These are phyloP conservation scores for Wickerhamiella vanderwaltii DNA, from an alignment of 805 yeast species.

Conservation along the genomic window DNA sequence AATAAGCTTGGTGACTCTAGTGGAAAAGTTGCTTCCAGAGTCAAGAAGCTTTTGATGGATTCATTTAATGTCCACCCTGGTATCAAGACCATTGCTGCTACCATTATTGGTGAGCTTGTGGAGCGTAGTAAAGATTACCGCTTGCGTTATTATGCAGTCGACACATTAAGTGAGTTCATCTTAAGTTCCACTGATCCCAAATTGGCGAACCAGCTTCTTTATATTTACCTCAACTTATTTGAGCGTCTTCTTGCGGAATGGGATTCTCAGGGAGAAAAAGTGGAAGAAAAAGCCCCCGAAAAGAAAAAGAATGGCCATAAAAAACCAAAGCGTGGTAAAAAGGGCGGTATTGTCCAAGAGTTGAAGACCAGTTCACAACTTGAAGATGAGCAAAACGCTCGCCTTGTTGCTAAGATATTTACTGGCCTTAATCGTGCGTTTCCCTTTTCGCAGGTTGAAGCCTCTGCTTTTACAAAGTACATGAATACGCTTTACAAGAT, in stretches of 20 bases:
- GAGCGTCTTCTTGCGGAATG: slow-evolving; percentile 68
- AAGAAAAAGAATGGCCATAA: slow-evolving; percentile 47
- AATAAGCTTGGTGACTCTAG: slow-evolving; percentile 91
- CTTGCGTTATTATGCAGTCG: slow-evolving; percentile 73
- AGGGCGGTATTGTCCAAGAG: slow-evolving; percentile 46
- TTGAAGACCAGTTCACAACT: slow-evolving; percentile 24
- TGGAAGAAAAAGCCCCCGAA: slow-evolving; percentile 29
- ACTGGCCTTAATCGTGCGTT: slow-evolving; percentile 94
- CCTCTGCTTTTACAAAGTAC: slow-evolving; percentile 56
- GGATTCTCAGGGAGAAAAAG: slow-evolving; percentile 37
- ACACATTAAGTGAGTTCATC: slow-evolving; percentile 87
- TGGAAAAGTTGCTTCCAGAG: slow-evolving; percentile 77
- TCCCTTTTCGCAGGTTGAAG: slow-evolving; percentile 71
- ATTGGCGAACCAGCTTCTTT: slow-evolving; percentile 73
- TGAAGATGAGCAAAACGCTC: slow-evolving; percentile 64
- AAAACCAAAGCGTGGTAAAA: slow-evolving; percentile 64
- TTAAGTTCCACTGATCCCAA: slow-evolving; percentile 62
- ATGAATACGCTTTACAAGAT: slow-evolving; percentile 75
- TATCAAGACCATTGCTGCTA: slow-evolving; percentile 74
- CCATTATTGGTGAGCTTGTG: slow-evolving; percentile 67
- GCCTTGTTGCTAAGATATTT: slow-evolving; percentile 75
- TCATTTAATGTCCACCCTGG: slow-evolving; percentile 89
- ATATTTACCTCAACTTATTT: slow-evolving; percentile 75
- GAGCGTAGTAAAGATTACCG: slow-evolving; percentile 69
- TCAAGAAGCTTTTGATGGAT: slow-evolving; percentile 68